Percentiles rank a stretch among this genome's conserved stretches.
Evolutionary conservation across 2,329 filamentous ascomycete species (phyloP).

Genomic region (Nigrospora oryzae): DNA sequence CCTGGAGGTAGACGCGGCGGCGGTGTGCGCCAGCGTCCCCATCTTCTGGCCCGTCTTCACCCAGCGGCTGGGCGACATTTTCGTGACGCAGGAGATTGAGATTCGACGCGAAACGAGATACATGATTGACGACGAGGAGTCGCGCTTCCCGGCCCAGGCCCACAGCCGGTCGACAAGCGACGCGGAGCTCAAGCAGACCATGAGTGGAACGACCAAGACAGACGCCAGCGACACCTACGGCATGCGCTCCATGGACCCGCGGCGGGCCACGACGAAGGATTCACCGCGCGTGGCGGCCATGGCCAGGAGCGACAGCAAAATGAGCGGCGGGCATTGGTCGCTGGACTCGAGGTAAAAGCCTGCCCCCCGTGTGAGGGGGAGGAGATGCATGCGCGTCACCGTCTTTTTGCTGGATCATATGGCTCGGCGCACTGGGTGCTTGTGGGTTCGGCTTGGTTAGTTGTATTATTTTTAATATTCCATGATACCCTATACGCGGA

Average conservation of each 20-base stretch:
- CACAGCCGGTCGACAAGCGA: conserved; percentile 12
- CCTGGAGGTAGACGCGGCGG: conserved; percentile 16
- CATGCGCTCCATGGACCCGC: conserved; percentile 4
- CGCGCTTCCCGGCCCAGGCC: conserved; percentile 7
- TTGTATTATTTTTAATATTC: too few species aligned
- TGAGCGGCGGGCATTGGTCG: not conserved
- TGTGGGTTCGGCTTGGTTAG: too few species aligned
- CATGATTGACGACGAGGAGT: conserved; percentile 13
- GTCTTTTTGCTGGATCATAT: too few species aligned
- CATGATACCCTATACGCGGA: too few species aligned
- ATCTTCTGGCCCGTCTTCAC: conserved; percentile 19
- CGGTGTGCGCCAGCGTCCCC: conserved; percentile 17
- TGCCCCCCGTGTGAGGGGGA: too few species aligned
- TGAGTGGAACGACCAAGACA: not conserved
- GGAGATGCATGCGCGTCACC: too few species aligned
- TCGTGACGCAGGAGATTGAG: conserved; percentile 17
- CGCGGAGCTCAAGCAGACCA: conserved; percentile 6
- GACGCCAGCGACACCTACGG: conserved; percentile 1
- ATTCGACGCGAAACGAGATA: conserved; percentile 15
- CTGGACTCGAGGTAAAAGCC: too few species aligned
- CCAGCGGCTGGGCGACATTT: conserved; percentile 15
- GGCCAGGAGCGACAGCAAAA: not conserved
- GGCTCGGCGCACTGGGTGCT: too few species aligned
- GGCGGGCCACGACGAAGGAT: not conserved
- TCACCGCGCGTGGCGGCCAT: not conserved